Evolutionary conservation across 208 protist genomes (phyloP).

Genomic region (Crithidia sp.): DNA sequence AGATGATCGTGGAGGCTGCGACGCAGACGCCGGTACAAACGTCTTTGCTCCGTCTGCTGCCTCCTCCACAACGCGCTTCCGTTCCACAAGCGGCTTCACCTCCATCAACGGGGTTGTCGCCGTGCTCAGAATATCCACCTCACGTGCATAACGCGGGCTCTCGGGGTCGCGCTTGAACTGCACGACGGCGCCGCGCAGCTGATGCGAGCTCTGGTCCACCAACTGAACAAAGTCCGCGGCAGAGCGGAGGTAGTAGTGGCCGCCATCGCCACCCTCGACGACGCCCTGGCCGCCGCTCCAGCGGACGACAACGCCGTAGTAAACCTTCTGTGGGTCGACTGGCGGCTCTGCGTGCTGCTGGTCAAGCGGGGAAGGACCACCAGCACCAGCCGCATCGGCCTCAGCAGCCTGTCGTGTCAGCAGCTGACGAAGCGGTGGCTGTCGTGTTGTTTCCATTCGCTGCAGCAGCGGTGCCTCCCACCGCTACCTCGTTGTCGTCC

Average conservation of each 20-base stretch:
- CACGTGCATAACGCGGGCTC: slow-evolving; percentile 54
- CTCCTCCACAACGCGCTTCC: neutral
- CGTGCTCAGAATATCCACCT: slow-evolving; percentile 75
- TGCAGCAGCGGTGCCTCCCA: neutral
- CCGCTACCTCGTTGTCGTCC: slow-evolving; percentile 21
- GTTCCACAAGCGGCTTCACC: slow-evolving; percentile 58
- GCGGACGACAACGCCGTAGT: slow-evolving; percentile 88
- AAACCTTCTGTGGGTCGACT: slow-evolving; percentile 36
- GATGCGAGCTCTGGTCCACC: slow-evolving; percentile 55
- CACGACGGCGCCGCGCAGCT: slow-evolving; percentile 85
- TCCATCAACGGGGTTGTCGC: slow-evolving; percentile 41
- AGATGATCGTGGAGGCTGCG: too few species aligned
- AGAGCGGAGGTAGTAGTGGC: slow-evolving; percentile 75
- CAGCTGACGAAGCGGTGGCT: too few species aligned
- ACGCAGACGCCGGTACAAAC: neutral
- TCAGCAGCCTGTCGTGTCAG: neutral
- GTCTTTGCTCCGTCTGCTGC: too few species aligned
- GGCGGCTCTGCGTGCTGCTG: slow-evolving; percentile 3
- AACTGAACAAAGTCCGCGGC: slow-evolving; percentile 82
- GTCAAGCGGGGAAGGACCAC: neutral
- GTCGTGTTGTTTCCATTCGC: too few species aligned
- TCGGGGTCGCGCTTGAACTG: slow-evolving; percentile 57
- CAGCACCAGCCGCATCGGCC: neutral
- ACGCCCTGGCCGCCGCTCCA: slow-evolving; percentile 90
- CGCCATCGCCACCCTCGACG: slow-evolving; percentile 72